Percentiles rank a stretch among this genome's conserved stretches.
These are phyloP conservation scores for Chaetomiaceae sp. DNA, from an alignment of 2,329 filamentous ascomycete species.

Conservation along the genomic window DNA sequence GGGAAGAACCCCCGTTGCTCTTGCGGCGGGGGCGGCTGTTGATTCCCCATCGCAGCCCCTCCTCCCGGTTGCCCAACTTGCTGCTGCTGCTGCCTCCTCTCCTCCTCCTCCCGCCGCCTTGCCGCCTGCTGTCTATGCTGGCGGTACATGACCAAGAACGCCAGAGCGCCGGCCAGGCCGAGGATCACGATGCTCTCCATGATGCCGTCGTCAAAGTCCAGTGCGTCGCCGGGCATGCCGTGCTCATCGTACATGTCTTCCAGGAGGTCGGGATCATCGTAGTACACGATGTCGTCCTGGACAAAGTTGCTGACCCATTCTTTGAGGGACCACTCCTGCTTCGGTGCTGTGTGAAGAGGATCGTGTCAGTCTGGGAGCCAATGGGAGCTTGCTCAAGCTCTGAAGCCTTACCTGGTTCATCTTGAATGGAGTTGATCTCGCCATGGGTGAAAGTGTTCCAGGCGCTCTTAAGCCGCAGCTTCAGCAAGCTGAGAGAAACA, in stretches of 20 bases:
- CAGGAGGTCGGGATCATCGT: constrained; percentile 45
- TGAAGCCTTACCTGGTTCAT: constrained; percentile 67
- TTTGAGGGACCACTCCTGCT: constrained; percentile 67
- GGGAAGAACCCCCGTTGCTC: constrained; percentile 30
- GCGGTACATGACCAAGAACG: constrained; percentile 75
- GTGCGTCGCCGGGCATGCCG: constrained; percentile 51
- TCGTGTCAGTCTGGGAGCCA: constrained; percentile 25
- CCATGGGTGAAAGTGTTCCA: constrained; percentile 93
- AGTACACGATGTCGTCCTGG: constrained; percentile 62
- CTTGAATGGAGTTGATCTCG: constrained; percentile 84
- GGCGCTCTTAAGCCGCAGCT: constrained; percentile 76
- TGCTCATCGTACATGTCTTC: constrained; percentile 51
- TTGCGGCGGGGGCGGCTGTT: neutral
- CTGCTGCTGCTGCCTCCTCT: constrained; percentile 23
- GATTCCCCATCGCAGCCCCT: neutral
- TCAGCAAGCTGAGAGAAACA: constrained; percentile 80
- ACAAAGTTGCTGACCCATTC: constrained; percentile 89
- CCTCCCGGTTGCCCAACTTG: constrained; percentile 2
- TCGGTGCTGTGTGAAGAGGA: constrained; percentile 44
- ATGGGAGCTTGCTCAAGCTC: neutral
- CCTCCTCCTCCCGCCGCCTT: constrained; percentile 35
- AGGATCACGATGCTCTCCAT: constrained; percentile 82
- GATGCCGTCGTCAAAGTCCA: constrained; percentile 59
- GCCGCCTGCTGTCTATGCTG: constrained; percentile 60
- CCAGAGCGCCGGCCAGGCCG: constrained; percentile 65